Percentiles rank a stretch among this genome's conserved stretches.
Conservation (phyloP, 2,329 filamentous ascomycete species). For the Ilyonectria destructans region DNA sequence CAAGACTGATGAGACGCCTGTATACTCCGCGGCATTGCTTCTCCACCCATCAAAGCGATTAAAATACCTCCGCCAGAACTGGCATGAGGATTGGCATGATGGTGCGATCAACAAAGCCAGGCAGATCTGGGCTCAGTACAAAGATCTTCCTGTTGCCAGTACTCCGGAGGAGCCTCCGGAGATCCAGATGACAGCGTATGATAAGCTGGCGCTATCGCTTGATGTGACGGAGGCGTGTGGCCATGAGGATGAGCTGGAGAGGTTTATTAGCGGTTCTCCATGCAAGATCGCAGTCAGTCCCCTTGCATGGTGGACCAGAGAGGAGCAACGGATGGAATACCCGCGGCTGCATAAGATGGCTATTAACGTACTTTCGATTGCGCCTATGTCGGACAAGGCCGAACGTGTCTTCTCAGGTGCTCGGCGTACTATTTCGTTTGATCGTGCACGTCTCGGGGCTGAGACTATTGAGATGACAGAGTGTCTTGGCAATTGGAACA, state of each 20-base stretch:
- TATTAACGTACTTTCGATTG: not conserved
- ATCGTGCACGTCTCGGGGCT: slow-evolving; percentile 3
- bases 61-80: not conserved
- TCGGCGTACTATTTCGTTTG: slow-evolving; percentile 7
- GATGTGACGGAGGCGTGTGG: not conserved
- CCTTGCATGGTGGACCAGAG: not conserved
- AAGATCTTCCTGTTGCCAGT: not conserved
- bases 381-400: not conserved
- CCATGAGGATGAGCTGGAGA: not conserved
- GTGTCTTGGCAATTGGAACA: slow-evolving; percentile 7
- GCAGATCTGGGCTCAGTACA: not conserved
- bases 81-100: not conserved
- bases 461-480: slow-evolving; percentile 15
- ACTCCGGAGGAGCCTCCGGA: not conserved
- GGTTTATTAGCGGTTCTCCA: not conserved
- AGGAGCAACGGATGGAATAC: not conserved
- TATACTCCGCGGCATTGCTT: no score
- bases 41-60: not conserved
- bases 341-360: not conserved
- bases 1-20: no score
- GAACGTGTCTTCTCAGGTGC: slow-evolving; percentile 4
- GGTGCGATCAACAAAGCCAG: not conserved
- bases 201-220: not conserved
- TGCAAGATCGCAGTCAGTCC: not conserved
- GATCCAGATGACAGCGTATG: not conserved